Base-by-base conservation (phyloP, 352 stramenopile genomes). In the Phytophthora meadii region DNA sequence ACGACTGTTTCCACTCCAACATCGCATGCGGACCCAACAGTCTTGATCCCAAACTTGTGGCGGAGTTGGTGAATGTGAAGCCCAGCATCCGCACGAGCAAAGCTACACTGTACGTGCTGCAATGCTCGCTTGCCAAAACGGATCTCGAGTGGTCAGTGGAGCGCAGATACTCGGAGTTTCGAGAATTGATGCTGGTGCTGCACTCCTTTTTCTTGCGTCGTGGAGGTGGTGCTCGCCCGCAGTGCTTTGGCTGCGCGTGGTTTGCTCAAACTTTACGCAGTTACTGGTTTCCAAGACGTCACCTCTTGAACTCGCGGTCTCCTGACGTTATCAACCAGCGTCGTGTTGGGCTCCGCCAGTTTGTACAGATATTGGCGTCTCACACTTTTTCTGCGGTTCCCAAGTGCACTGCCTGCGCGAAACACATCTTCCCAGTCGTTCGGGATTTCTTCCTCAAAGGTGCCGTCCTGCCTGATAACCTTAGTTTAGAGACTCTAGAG, bases 361-460 rank as follows among this genome's bases (percentile, higher is more conserved):
- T 93, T 40, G 72, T 76, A 12, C 59, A 74, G 6, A 63, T 94
- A 22, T 46, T 95, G 7, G 61, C 73, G 3, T 73, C 81, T 11
- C 85, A 95, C 63, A 90, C 84, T 19, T 95, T 95, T 54, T 93
- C 84, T 3, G 65, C 79, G 10, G 84, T 91, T 19, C 87, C 87
- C 24, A 90, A 91, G 57, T 93, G 87, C 52, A 72, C 83, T 17
- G 68, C 54, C 14, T 94, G 87, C 63, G 85, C 77, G 49, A 67
- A 81, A 49, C 44, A 50, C 27, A 74, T 83, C 22, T 95, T 92
- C 70, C 59, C 70, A 36, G 63, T 58, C 28, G 80, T 94, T 32
- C 72, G 81, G 34, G 82, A 87, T 32, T 95, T 95, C 67, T 91
- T 95, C 53, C 54, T 74, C 42, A 54, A 25, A 27, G 42, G 14